Base-by-base conservation (phyloP, 1,284 basidiomycete genomes). In the Ustilago crameri region DNA sequence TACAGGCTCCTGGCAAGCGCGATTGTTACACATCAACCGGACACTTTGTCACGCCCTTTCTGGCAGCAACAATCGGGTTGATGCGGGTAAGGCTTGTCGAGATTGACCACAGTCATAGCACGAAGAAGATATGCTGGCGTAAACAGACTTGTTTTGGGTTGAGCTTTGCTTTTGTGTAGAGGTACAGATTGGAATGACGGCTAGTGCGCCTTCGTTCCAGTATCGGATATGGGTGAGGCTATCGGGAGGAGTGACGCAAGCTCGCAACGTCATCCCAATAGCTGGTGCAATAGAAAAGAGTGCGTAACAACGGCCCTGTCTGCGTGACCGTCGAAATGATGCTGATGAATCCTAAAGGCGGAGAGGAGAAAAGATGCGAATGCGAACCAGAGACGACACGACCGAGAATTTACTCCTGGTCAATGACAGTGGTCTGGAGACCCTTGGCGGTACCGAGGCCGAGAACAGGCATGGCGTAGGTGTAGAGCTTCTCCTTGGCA, bases 401-500 rank as follows among this genome's bases (percentile, higher is more conserved):
- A 62, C 42, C 43, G 52, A 53, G n/a, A 18, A 22, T 62, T 72
- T 72, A 72, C 69, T 82, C 81, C 73, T 79, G 76, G 76, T 82
- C 81, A 42, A 82, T 71, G 55, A 82, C 73, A 41, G 64, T 72
- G 54, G 81, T 82, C 57, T 82, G 74, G 48, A 81, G 77, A 46
- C 81, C 81, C 76, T 82, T 80, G 79, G 67, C 63, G 67, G 76
- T 77, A 71, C 79, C 79, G 65, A 82, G 80, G 57, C 81, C 81
- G 58, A 81, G 73, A 26, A 82, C 76, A 41, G 75, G 79, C 42
- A 81, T 71, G 51, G 74, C 79, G 75, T 80, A 78, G 49, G 79
- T 81, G 79, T 81, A 82, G 46, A 82, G 80, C 76, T 80, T 81
- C 80, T 82, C 81, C 80, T 82, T 82, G 57, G 81, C 81, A 46